These are phyloP conservation scores for Canna indica DNA, from an alignment of 176 grass and related monocot genomes.

Conservation along the genomic window DNA sequence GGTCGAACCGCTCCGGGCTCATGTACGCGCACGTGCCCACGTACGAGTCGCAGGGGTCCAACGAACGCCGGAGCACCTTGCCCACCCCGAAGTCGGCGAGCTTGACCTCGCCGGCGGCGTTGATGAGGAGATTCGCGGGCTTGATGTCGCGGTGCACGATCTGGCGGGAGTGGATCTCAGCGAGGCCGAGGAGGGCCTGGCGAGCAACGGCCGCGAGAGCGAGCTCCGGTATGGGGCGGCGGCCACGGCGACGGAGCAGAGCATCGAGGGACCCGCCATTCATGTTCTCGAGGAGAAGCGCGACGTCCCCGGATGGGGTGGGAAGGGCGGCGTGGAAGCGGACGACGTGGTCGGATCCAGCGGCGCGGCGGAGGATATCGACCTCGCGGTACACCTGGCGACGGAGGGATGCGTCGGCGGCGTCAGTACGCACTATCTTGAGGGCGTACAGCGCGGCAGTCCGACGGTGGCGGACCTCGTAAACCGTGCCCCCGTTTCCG, in stretches of 20 bases:
- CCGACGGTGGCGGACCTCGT: slow-evolving; percentile 52
- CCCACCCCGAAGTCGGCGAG: slow-evolving; percentile 76
- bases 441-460: slow-evolving; percentile 19
- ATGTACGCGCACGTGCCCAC: slow-evolving; percentile 86
- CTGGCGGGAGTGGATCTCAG: slow-evolving; percentile 44
- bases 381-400: slow-evolving; percentile 34
- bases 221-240: slow-evolving; percentile 41
- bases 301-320: slow-evolving; percentile 14
- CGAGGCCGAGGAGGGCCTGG: slow-evolving; percentile 51
- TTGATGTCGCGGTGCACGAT: slow-evolving; percentile 85
- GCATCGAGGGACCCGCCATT: slow-evolving; percentile 43
- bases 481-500: slow-evolving; percentile 75
- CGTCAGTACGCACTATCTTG: slow-evolving; percentile 39
- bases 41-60: slow-evolving; percentile 75
- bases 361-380: slow-evolving; percentile 57
- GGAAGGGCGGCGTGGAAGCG: slow-evolving; percentile 45
- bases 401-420: slow-evolving; percentile 25
- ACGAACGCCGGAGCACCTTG: slow-evolving; percentile 49
- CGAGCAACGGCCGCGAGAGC: slow-evolving; percentile 62
- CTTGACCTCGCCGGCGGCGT: slow-evolving; percentile 55
- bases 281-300: slow-evolving; percentile 57
- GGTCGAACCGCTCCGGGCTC: slow-evolving; percentile 82
- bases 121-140: slow-evolving; percentile 63
- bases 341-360: slow-evolving; percentile 46
- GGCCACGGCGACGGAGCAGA: slow-evolving; percentile 36